A percentile compares a stretch with the other conserved stretches of the same genome.
phyloP scores from a whole-genome alignment of 257 asterid genomes.

The Linaria vulgaris region DNA sequence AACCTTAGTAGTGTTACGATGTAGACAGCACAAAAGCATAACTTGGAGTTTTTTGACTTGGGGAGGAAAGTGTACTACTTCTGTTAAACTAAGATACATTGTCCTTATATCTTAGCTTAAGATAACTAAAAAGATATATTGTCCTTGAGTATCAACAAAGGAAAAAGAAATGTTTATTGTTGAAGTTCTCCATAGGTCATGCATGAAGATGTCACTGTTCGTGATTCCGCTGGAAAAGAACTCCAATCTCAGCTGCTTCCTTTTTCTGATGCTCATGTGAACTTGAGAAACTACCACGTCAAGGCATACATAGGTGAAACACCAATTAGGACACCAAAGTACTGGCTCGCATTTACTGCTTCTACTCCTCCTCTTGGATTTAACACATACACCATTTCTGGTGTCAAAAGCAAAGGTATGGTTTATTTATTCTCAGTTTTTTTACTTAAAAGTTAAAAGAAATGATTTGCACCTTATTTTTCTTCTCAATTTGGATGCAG shows the following conservation, averaged over 20 bases:
- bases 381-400: constrained; percentile 61
- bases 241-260: constrained; percentile 73
- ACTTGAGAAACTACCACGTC: constrained; percentile 50
- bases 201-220: constrained; percentile 47
- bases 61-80: too few species aligned
- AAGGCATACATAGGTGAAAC: constrained; percentile 61
- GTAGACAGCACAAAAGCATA: too few species aligned
- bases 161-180: too few species aligned
- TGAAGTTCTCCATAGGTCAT: constrained; percentile 5
- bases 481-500: too few species aligned
- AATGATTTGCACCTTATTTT: too few species aligned
- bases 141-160: too few species aligned
- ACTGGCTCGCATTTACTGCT: constrained; percentile 84
- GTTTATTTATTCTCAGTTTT: constrained; percentile 1
- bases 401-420: constrained; percentile 48
- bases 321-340: constrained; percentile 43
- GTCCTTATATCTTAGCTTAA: too few species aligned
- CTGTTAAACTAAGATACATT: too few species aligned
- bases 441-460: too few species aligned
- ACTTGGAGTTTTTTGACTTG: too few species aligned
- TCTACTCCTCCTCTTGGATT: constrained; percentile 84
- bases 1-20: too few species aligned
- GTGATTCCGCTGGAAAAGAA: constrained; percentile 69
- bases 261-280: constrained; percentile 52
- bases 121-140: too few species aligned